phyloP scores from a whole-genome alignment of 2,329 filamentous ascomycete genomes.

The Juglanconis sp. region DNA sequence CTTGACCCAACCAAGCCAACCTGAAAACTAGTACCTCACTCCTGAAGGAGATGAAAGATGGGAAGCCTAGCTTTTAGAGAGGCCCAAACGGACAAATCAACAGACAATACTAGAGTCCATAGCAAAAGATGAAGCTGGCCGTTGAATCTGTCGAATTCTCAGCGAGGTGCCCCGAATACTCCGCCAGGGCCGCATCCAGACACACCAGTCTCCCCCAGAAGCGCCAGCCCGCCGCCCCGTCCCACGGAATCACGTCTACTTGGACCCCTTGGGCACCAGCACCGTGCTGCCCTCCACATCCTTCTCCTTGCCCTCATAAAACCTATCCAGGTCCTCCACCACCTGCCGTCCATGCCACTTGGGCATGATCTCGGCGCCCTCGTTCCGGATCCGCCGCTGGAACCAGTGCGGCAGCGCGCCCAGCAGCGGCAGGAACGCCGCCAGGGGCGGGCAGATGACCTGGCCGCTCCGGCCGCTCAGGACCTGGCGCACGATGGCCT shows the following conservation, averaged over 20 bases:
- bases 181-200: too few species aligned
- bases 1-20: too few species aligned
- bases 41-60: too few species aligned
- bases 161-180: too few species aligned
- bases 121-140: too few species aligned
- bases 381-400: constrained; percentile 48
- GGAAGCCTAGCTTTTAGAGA: too few species aligned
- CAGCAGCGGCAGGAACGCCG: constrained; percentile 38
- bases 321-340: constrained; percentile 40
- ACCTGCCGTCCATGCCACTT: constrained; percentile 46
- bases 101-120: too few species aligned
- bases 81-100: too few species aligned
- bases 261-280: constrained; percentile 29
- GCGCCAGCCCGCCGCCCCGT: background rate
- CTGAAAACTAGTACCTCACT: too few species aligned
- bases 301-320: constrained; percentile 31
- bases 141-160: too few species aligned
- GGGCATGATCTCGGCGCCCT: constrained; percentile 38
- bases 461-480: constrained; percentile 55
- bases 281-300: constrained; percentile 34
- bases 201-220: too few species aligned
- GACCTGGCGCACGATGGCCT: constrained; percentile 59
- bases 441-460: constrained; percentile 50
- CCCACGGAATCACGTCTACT: background rate
- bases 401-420: constrained; percentile 62